These are phyloP conservation scores for Onygenales sp. DNA, from an alignment of 2,329 filamentous ascomycete genomes.

Conservation along the genomic window DNA sequence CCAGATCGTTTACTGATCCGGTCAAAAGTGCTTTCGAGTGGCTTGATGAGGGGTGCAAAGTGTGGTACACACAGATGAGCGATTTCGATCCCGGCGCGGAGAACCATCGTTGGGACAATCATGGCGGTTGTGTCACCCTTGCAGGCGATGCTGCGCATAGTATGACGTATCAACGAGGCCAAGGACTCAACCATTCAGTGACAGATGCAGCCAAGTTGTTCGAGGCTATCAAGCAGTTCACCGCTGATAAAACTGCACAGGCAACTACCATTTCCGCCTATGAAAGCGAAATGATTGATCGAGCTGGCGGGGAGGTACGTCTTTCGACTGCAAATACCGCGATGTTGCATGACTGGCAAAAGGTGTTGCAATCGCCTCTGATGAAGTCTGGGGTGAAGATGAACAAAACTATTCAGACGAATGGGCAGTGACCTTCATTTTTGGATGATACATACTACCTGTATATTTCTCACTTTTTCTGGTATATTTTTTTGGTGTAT, in stretches of 20 bases:
- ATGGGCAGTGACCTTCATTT: no score
- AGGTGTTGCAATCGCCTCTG: slow-evolving; percentile 13
- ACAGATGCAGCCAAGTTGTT: slow-evolving; percentile 16
- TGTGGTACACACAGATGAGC: slow-evolving; percentile 11
- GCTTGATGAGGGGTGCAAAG: slow-evolving; percentile 14
- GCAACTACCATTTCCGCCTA: slow-evolving; percentile 16
- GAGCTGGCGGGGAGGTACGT: slow-evolving; percentile 36
- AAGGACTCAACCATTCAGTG: slow-evolving; percentile 19
- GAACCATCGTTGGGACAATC: slow-evolving; percentile 16
- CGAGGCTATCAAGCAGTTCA: slow-evolving; percentile 9
- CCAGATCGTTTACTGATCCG: slow-evolving; percentile 15
- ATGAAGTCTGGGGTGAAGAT: slow-evolving; percentile 5
- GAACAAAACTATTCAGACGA: neutral
- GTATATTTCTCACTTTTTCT: no score
- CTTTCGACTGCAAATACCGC: slow-evolving; percentile 34
- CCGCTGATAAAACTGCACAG: slow-evolving; percentile 6
- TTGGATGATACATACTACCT: no score
- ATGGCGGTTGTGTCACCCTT: slow-evolving; percentile 14
- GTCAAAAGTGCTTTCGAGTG: slow-evolving; percentile 16
- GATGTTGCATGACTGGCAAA: slow-evolving; percentile 37
- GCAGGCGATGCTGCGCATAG: slow-evolving; percentile 18
- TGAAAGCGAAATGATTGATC: slow-evolving; percentile 29
- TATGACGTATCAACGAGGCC: slow-evolving; percentile 17
- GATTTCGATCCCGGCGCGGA: slow-evolving; percentile 16
- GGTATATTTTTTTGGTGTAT: no score